Evolutionary conservation across 495 filamentous ascomycete genomes (phyloP).

Genomic region (Lepidopterella palustris): DNA sequence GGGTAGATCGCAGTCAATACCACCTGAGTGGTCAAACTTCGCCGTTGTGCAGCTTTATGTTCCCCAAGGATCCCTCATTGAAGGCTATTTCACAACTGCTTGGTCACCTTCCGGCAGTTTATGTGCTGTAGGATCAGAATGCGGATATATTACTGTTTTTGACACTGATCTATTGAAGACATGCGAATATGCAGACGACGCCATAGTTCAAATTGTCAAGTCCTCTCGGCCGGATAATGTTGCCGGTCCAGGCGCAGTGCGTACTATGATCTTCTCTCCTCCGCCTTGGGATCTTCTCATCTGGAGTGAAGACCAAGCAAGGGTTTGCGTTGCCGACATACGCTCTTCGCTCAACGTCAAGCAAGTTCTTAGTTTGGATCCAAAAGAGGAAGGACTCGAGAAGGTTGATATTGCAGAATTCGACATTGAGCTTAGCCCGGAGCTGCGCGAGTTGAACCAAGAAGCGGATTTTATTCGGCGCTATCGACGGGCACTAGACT

Average conservation of each 20-base stretch:
- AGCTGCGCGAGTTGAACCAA: conserved; percentile 29
- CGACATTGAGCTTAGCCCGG: conserved; percentile 39
- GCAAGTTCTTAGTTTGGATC: conserved; percentile 64
- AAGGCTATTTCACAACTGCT: conserved; percentile 61
- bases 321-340: conserved; percentile 77
- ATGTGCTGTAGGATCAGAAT: conserved; percentile 66
- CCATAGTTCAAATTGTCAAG: conserved; percentile 39
- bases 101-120: conserved; percentile 63
- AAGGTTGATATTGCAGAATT: conserved; percentile 34
- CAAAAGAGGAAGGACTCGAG: conserved; percentile 45
- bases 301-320: conserved; percentile 85
- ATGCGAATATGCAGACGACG: conserved; percentile 38
- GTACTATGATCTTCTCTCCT: conserved; percentile 85
- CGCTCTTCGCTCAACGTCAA: conserved; percentile 67
- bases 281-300: conserved; percentile 86
- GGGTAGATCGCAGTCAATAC: conserved; percentile 10
- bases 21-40: conserved; percentile 29
- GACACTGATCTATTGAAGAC: conserved; percentile 49
- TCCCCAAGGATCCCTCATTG: conserved; percentile 14
- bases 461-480: conserved; percentile 37
- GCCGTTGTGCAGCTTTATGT: conserved; percentile 30
- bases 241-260: conserved; percentile 63
- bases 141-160: conserved; percentile 62
- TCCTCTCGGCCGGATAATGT: conserved; percentile 37
- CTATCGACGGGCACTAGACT: conserved; percentile 36